Evolutionary conservation across 192 early-diverging fungal genomes (phyloP), one percentile per base, ranked within the genome.

Genomic region (Coemansia pectinata): DNA sequence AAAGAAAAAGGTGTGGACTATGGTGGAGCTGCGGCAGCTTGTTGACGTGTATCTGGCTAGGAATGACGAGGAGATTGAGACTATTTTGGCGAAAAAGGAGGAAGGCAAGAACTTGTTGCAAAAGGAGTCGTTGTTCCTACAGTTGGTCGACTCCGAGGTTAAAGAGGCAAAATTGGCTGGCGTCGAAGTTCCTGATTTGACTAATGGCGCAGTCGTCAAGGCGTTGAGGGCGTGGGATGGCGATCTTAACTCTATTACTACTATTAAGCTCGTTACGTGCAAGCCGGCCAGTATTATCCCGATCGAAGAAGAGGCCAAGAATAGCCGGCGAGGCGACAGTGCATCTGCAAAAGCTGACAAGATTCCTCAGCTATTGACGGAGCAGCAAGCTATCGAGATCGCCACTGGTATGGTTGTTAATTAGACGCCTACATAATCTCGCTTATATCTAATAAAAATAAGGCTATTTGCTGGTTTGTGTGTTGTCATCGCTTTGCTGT

Each of bases 31-130:
- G 10, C 50, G 69, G 3, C 41, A 47, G 12, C 57, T 76, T 19
- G n/a, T 77, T 0, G 67, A 44, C 72, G 78, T 70, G 39, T 92
- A 89, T 58, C 83, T 92, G 57, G 40, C 66, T 4, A 74, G 91
- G 19, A 86, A 91, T 57, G 77, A 87, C 34, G 87, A 85, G 17
- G 88, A 92, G 41, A 74, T 91, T 27, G 79, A 85, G 61, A 71
- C 76, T 34, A 57, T 91, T 29, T 62, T 65, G 63, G 65, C 58
- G 9, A 74, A 75, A 36, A 71, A 73, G 58, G 62, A 82, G 21
- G 67, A 80, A 3, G 82, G 83, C 9, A 70, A 83, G 41, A 80
- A 79, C 31, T 41, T 84, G 71, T 4, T 59, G 15, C 69, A 72
- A 2, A 77, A 70, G 34, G 80, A 83, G 12, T 62, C 71, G 41